These are phyloP conservation scores for Ashbya aceris DNA, from an alignment of 1,139 yeast species.

Conservation along the genomic window DNA sequence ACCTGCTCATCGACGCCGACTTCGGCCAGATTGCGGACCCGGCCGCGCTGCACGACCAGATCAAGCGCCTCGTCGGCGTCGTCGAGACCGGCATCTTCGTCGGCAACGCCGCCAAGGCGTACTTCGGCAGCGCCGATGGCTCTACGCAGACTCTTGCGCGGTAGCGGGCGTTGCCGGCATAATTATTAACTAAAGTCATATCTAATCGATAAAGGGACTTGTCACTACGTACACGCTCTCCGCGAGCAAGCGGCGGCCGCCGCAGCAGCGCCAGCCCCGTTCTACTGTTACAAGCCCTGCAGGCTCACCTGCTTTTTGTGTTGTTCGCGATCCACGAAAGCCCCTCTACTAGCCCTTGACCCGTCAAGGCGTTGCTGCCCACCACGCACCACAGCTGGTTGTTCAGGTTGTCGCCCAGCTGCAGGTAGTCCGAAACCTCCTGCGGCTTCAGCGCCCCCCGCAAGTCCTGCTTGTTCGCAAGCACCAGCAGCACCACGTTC, in stretches of 20 bases:
- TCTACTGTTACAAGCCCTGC: not conserved
- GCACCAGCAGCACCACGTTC: conserved; percentile 67
- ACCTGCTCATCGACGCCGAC: conserved; percentile 87
- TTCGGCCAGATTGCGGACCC: conserved; percentile 73
- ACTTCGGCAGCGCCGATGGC: conserved; percentile 81
- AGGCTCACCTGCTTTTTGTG: conserved; percentile 32
- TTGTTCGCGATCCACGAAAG: conserved; percentile 66
- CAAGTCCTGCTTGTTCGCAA: conserved; percentile 87
- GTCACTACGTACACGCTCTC: no score
- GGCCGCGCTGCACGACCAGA: conserved; percentile 45
- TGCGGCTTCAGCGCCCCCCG: conserved; percentile 54
- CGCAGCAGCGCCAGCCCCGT: no score
- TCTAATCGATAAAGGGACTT: no score
- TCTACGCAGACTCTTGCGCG: no score
- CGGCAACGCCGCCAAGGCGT: conserved; percentile 61
- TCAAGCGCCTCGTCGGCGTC: conserved; percentile 80
- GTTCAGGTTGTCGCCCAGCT: conserved; percentile 42
- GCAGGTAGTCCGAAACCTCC: conserved; percentile 52
- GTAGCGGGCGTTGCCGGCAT: no score
- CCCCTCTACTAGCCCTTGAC: conserved; percentile 67
- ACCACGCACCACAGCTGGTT: conserved; percentile 67
- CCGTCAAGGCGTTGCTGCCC: conserved; percentile 67
- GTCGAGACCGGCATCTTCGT: conserved; percentile 94
- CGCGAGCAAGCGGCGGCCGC: no score
- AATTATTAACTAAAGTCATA: no score